Conservation (phyloP, 2,329 filamentous ascomycete genomes). For the Talaromyces sp. region DNA sequence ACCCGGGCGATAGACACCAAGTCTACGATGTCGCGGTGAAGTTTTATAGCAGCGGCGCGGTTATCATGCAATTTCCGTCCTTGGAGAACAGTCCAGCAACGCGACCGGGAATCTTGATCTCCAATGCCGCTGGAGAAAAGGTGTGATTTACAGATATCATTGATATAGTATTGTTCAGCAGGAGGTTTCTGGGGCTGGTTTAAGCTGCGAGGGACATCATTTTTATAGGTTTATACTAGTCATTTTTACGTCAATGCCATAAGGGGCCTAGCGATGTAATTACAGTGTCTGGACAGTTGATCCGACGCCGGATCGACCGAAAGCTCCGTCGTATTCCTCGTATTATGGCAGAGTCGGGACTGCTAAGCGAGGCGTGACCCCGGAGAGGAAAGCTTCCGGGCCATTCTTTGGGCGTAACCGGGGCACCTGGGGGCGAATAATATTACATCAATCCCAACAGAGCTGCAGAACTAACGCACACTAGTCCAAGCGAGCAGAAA, state of each 20-base stretch:
- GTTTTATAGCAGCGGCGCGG: not conserved
- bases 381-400: not conserved
- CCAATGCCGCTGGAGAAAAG: not conserved
- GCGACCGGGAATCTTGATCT: not conserved
- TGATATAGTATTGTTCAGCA: no score
- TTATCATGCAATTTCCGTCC: not conserved
- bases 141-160: not conserved
- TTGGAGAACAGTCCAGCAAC: not conserved
- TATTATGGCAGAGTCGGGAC: no score
- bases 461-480: not conserved
- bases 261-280: no score
- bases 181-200: no score
- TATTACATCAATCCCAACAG: not conserved
- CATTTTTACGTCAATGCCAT: not conserved
- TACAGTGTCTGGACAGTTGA: not conserved
- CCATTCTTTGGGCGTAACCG: not conserved
- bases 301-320: not conserved
- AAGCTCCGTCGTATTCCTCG: not conserved
- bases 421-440: not conserved
- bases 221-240: not conserved
- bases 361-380: not conserved
- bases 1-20: not conserved
- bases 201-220: not conserved
- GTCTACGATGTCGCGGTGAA: not conserved
- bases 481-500: not conserved